Evolutionary conservation across 2,329 filamentous ascomycete genomes (phyloP).

Genomic region (Fusarium sp.): DNA sequence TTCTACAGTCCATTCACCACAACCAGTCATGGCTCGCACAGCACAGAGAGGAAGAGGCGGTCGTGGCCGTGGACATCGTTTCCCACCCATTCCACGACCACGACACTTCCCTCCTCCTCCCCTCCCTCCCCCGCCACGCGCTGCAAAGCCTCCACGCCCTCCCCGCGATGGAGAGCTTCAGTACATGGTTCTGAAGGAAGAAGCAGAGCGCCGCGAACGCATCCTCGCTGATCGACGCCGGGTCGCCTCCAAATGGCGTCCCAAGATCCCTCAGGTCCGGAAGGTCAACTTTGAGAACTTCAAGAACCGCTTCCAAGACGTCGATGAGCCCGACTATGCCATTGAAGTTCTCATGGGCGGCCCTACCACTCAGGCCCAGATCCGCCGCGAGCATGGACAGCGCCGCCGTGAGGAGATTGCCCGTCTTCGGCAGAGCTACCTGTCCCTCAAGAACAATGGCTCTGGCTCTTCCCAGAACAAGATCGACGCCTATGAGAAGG

Average conservation of each 20-base stretch:
- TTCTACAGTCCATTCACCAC: neutral
- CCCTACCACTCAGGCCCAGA: constrained; percentile 49
- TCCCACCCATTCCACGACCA: neutral
- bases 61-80: constrained; percentile 20
- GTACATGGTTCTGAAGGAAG: constrained; percentile 48
- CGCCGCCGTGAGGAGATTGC: constrained; percentile 53
- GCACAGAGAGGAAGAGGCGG: constrained; percentile 4
- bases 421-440: constrained; percentile 48
- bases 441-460: constrained; percentile 16
- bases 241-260: constrained; percentile 52
- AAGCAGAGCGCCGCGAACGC: constrained; percentile 52
- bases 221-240: constrained; percentile 52
- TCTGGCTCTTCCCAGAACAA: constrained; percentile 5
- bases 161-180: constrained; percentile 45
- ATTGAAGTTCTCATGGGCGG: constrained; percentile 55
- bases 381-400: constrained; percentile 52
- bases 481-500: constrained; percentile 31
- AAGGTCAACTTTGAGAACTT: constrained; percentile 57
- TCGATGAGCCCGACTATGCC: constrained; percentile 52
- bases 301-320: constrained; percentile 54
- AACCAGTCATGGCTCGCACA: constrained; percentile 32
- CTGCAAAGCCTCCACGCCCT: constrained; percentile 15
- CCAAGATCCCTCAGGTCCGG: constrained; percentile 55
- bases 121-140: neutral
- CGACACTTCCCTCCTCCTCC: neutral